phyloP scores from a whole-genome alignment of 1,139 yeast species.

The Yamadazyma atmosphaerica region DNA sequence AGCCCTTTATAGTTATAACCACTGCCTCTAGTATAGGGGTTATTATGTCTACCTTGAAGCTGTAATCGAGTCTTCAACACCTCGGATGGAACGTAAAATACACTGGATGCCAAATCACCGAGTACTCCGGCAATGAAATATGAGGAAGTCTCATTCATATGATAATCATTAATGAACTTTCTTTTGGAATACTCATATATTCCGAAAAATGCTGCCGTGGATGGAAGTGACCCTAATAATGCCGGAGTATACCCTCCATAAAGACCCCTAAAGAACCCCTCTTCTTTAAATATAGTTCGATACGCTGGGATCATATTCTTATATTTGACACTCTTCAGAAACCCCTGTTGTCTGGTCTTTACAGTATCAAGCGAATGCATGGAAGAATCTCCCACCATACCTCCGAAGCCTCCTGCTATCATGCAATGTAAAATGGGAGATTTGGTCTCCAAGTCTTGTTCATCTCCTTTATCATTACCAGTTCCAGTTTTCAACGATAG shows the following conservation, averaged over 20 bases:
- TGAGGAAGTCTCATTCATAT: constrained; percentile 75
- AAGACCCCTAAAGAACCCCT: constrained; percentile 81
- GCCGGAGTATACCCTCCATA: constrained; percentile 95
- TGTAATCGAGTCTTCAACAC: constrained; percentile 93
- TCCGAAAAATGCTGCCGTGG: constrained; percentile 89
- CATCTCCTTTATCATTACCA: constrained; percentile 1
- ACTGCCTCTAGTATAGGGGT: constrained; percentile 66
- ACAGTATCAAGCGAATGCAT: constrained; percentile 98
- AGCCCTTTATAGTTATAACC: constrained; percentile 85
- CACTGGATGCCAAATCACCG: constrained; percentile 87
- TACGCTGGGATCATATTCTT: constrained; percentile 69
- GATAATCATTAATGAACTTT: constrained; percentile 58
- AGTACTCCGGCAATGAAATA: constrained; percentile 84
- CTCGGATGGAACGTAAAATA: constrained; percentile 96
- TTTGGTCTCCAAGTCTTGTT: constrained; percentile 5
- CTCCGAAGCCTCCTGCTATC: constrained; percentile 94
- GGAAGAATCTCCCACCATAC: constrained; percentile 85
- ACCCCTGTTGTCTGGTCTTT: constrained; percentile 95
- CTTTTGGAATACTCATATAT: constrained; percentile 85
- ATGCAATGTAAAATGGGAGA: constrained; percentile 63
- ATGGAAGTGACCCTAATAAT: constrained; percentile 86
- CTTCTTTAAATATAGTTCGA: constrained; percentile 68
- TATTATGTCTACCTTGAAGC: constrained; percentile 84
- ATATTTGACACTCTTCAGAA: constrained; percentile 68
- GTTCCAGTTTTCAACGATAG: not conserved